Evolutionary conservation across 2,329 filamentous ascomycete genomes (phyloP), one percentile per base, ranked within the genome.

Genomic region (Apiospora sp.): DNA sequence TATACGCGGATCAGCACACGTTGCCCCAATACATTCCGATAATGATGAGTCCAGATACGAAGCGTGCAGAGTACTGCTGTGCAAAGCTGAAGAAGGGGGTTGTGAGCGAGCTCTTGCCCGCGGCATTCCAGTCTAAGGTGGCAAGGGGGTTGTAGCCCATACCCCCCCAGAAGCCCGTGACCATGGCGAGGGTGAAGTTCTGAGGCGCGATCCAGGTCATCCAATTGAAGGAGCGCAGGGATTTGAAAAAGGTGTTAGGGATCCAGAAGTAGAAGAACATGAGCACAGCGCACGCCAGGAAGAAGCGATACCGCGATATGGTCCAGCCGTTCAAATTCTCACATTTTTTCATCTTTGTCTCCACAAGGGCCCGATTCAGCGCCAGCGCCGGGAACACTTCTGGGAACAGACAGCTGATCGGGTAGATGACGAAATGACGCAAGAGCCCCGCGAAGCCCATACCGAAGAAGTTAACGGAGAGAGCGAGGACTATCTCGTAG

Each of bases 1-100:
- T 78, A 48, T 89, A 91, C 70, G 86, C 84, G 13, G 86, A 87
- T 79, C 89, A 87, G 82, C 87, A 92, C 1, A 87, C 80, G 70
- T 90, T 89, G 58, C 83, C 86, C 79, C 88, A 93, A 82, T 90
- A 91, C 10, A 92, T 78, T 41, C 82, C 88, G 4, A 88, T 79
- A 16, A 90, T 83, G 19, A 92, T 82, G 81, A 89, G 87, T 75
- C 87, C 86, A 58, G 86, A 88, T 46, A 88, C 74, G 16, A 90
- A 84, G 70, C 88, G 85, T 37, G 90, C 90, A 64, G 91, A 81
- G 74, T 91, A 84, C 30, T 87, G 88, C 79, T 93, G 93, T 71
- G 89, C 83, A 54, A 91, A 91, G 37, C 88, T 88, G 81, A 90
- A 88, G 77, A 87, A 87, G 3, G 87, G 87, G 10, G 73, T 69